Base-by-base conservation (phyloP, 768 basidiomycete genomes). In the Suillus sp. region DNA sequence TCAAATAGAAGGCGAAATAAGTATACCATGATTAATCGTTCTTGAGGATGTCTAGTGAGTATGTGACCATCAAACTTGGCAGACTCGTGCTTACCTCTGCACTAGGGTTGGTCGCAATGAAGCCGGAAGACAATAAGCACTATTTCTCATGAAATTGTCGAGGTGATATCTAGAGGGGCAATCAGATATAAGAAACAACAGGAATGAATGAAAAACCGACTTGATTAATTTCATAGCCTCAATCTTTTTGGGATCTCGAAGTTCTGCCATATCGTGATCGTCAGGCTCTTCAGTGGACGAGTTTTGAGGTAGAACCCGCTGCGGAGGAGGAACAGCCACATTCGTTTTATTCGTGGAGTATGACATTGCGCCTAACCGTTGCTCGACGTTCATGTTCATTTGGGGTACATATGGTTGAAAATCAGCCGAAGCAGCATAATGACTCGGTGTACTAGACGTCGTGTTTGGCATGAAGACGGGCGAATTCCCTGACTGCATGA, bases 41-140 rank as follows among this genome's bases (percentile, higher is more conserved):
- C 91, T 91, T 63, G 37, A 50, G 43, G 55, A 50, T 34, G 11
- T 30, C n/a, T 38, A 70, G 47, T 72, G 20, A 37, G 22, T 40
- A 45, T 22, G 25, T 4, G 20, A 11, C 7, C 7, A 25, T 18
- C 60, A 48, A 53, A 53, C 22, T 37, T 50, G 9, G 35, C 4
- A 37, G 61, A 48, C 7, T 43, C 54, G 34, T 2, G 40, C 79
- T 54, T 74, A 91, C 84, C 89, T 86, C 77, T 98, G 96, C 14
- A 95, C 88, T n/a, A 90, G 77, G 5, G 95, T 95, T 1, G 95
- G 94, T 6, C 92, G 85, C 54, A 98, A 78, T 14, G 93, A 95
- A 2, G 92, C 86, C 0, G 96, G 96, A 7, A 98, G 80, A 70
- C 91, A 92, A 72, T 98, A 98, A 13, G 85, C 83, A 47, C 88